phyloP scores from a whole-genome alignment of 768 basidiomycete species.

The Floccularia luteovirens region DNA sequence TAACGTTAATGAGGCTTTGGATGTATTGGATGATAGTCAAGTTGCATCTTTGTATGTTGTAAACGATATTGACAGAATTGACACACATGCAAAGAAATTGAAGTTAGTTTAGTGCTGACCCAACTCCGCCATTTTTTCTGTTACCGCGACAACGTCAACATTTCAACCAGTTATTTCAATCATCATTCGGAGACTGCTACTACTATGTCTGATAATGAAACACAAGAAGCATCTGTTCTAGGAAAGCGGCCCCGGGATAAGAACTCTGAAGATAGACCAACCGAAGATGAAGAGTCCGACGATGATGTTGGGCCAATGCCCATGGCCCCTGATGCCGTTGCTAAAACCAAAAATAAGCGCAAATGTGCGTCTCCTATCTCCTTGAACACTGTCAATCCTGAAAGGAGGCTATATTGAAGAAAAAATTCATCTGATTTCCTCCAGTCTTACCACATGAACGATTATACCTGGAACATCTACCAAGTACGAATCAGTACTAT shows the following conservation, averaged over 20 bases:
- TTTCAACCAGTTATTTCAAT: too few relatives aligned
- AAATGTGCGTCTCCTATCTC: constrained; percentile 49
- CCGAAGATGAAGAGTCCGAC: constrained; percentile 48
- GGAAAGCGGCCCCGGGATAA: constrained; percentile 55
- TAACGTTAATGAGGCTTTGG: too few relatives aligned
- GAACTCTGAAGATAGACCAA: constrained; percentile 15
- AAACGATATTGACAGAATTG: too few relatives aligned
- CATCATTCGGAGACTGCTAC: too few relatives aligned
- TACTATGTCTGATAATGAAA: constrained; percentile 36
- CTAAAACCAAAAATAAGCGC: constrained; percentile 65
- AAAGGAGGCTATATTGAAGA: neutral
- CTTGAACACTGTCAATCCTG: constrained; percentile 1
- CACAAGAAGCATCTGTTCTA: constrained; percentile 42
- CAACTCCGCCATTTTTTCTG: constrained; percentile 1
- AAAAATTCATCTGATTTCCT: constrained; percentile 4
- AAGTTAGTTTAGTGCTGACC: neutral
- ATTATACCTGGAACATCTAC: constrained; percentile 88
- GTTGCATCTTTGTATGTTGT: too few relatives aligned
- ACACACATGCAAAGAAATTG: too few relatives aligned
- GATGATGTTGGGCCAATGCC: constrained; percentile 91
- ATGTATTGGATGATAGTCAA: too few relatives aligned
- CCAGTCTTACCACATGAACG: constrained; percentile 90
- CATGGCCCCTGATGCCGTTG: constrained; percentile 42
- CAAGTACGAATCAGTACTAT: constrained; percentile 88
- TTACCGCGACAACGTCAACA: too few relatives aligned